Percentiles rank a stretch among this genome's conserved stretches.
These are phyloP conservation scores for Tuber borchii DNA, from an alignment of 495 filamentous ascomycete genomes.

Conservation along the genomic window DNA sequence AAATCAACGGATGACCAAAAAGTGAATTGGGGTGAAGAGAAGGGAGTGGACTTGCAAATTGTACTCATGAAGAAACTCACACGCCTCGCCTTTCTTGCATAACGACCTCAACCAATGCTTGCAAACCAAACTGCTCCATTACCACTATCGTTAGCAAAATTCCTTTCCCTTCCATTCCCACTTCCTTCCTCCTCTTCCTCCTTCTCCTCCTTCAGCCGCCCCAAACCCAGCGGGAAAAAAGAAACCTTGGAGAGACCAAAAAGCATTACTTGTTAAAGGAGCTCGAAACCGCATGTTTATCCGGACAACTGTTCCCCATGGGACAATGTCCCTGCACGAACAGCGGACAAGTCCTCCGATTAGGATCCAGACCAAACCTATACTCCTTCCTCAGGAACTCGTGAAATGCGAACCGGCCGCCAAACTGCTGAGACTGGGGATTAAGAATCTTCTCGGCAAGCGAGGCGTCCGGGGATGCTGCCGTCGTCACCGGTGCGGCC, in stretches of 20 bases:
- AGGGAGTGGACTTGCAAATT: conserved; percentile 55
- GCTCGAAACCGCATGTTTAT: conserved; percentile 37
- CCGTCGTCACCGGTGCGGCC: conserved; percentile 11
- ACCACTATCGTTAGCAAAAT: conserved; percentile 13
- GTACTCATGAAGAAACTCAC: conserved; percentile 97
- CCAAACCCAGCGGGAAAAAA: background rate
- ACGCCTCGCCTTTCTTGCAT: conserved; percentile 91
- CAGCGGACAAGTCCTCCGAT: conserved; percentile 37
- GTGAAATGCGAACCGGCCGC: conserved; percentile 38
- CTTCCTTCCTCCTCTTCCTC: background rate
- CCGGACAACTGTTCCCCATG: conserved; percentile 39
- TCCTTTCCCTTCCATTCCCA: conserved; percentile 3
- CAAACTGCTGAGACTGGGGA: conserved; percentile 30
- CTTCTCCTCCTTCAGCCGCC: background rate
- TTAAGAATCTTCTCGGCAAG: conserved; percentile 34
- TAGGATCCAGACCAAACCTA: conserved; percentile 42
- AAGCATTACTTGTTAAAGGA: conserved; percentile 38
- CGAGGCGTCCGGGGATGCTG: conserved; percentile 5
- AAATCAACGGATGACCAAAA: background rate
- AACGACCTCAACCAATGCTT: conserved; percentile 97
- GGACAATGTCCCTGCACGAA: conserved; percentile 43
- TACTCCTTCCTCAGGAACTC: conserved; percentile 42
- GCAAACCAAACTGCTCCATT: conserved; percentile 60
- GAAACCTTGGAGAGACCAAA: background rate
- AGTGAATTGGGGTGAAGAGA: background rate